Evolutionary conservation across 2,329 filamentous ascomycete genomes (phyloP), one percentile per base, ranked within the genome.

Genomic region (Paracoccidioides brasiliensis): DNA sequence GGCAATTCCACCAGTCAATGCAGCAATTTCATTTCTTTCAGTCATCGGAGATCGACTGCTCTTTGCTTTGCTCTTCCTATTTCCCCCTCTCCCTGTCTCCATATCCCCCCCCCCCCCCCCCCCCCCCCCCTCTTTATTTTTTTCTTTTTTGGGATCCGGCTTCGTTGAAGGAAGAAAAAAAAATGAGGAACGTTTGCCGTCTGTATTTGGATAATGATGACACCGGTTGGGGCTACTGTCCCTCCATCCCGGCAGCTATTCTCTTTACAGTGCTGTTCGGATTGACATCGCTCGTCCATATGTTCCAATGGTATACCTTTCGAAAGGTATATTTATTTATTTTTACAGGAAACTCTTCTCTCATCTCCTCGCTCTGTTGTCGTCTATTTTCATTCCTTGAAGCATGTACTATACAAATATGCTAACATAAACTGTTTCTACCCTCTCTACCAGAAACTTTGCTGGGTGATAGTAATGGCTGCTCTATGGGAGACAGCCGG

Each of bases 381-480:
- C 22, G 2, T 22, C 22, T 2, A 22, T 22, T 32, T 30, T 7
- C 40, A 43, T 3, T 32, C 30, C 15, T 33, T 14, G 14, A 22
- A n/a, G 8, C 5, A 5, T 5, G 28, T 28, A 12, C 5, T 15
- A 7, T 14, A 28, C 6, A 33, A 7, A 52, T 37, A 35, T n/a
- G 22, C 52, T 54, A 46, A 53, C 15, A 32, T 42, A 6, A 10
- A 15, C 9, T 15, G 22, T 22, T 22, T 22, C 22, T 22, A 15
- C 55, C 32, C 37, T 4, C 28, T 14, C 41, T 22, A 22, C n/a
- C 38, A 61, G 60, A 55, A 51, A 45, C 59, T 61, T 48, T 58
- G 55, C 54, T 61, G 60, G 60, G 60, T 61, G 12, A 57, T 61
- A 22, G 43, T 60, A 0, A 56, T 61, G 52, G 54, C 57, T 5